Base-by-base conservation (phyloP, 2,329 filamentous ascomycete genomes). In the Claviceps citrina region DNA sequence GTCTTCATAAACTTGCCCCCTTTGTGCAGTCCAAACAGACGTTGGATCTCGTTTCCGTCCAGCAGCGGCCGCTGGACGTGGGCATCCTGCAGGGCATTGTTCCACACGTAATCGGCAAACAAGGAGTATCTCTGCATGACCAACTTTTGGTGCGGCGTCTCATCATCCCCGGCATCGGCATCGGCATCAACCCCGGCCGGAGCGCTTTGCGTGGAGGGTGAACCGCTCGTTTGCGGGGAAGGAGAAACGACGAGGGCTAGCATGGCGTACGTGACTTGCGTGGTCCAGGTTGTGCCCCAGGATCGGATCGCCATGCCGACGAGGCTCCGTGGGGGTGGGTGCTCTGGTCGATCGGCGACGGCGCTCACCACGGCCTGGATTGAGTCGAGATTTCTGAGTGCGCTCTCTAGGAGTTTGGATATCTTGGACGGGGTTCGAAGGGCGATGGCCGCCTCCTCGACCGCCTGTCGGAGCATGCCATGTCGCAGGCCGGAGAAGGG, bases 291-390 rank as follows among this genome's bases (percentile, higher is more conserved):
- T 12, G 31, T 9, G 20, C 46, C 46, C 46, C 46, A 49, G 12
- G 44, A 43, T 3, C 47, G 44, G 7, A 49, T 41, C 2, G 46
- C 39, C 47, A 48, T 47, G 30, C 46, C 47, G 1, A 47, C 26
- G 19, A 12, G 19, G 37, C 46, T 44, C 27, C 43, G 31, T 25
- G n/a, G 2, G 10, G 45, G 27, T 5, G n/a, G 20, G 13, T 20
- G 31, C 10, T 27, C 22, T 7, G 9, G 16, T 12, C 34, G 13
- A 5, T 22, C 25, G 12, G 16, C 38, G 24, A 43, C 16, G 9
- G 31, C 5, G 12, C 20, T 20, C 18, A 42, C 38, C 3, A 44
- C 35, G 3, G 26, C 19, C 6, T 30, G 27, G 6, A 41, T 44
- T 1, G 28, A 36, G 16, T 49, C 44, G 5, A 47, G 39, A 15